Evolutionary conservation across 768 basidiomycete genomes (phyloP).

Genomic region (Mycena alexandri): DNA sequence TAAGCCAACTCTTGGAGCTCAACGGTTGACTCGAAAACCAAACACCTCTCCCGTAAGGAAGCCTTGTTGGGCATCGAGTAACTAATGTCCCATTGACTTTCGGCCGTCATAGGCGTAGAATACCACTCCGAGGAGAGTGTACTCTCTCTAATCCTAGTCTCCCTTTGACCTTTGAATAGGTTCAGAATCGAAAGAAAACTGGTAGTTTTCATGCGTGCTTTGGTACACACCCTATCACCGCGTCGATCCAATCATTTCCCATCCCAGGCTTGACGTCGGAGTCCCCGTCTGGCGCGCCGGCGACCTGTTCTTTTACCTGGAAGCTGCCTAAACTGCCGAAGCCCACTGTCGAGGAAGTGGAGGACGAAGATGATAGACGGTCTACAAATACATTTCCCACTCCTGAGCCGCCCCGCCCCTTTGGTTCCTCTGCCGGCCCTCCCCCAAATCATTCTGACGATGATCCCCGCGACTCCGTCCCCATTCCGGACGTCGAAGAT

Average conservation of each 20-base stretch:
- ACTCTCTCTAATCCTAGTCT: no score
- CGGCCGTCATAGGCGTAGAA: no score
- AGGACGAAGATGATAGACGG: slow-evolving; percentile 5
- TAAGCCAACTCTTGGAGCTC: no score
- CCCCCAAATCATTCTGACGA: not conserved
- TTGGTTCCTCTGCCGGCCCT: not conserved
- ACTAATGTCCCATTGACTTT: no score
- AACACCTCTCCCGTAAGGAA: no score
- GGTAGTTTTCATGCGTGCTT: no score
- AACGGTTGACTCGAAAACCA: no score
- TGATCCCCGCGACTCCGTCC: slow-evolving; percentile 3
- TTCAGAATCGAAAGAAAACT: no score
- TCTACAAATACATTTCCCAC: slow-evolving; percentile 17
- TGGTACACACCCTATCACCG: no score
- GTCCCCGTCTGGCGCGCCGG: slow-evolving; percentile 8
- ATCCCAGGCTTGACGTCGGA: slow-evolving; percentile 6
- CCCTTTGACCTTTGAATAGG: no score
- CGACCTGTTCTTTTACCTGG: slow-evolving; percentile 1
- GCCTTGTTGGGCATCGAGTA: no score
- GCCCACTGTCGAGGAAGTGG: slow-evolving; percentile 16
- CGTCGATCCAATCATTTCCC: slow-evolving; percentile 6
- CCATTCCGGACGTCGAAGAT: slow-evolving; percentile 9
- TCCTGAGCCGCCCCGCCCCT: not conserved
- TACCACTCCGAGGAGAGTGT: no score
- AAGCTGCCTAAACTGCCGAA: slow-evolving; percentile 13